Evolutionary conservation across 345 rosid genomes (phyloP).

Genomic region (Melaleuca alternifolia): DNA sequence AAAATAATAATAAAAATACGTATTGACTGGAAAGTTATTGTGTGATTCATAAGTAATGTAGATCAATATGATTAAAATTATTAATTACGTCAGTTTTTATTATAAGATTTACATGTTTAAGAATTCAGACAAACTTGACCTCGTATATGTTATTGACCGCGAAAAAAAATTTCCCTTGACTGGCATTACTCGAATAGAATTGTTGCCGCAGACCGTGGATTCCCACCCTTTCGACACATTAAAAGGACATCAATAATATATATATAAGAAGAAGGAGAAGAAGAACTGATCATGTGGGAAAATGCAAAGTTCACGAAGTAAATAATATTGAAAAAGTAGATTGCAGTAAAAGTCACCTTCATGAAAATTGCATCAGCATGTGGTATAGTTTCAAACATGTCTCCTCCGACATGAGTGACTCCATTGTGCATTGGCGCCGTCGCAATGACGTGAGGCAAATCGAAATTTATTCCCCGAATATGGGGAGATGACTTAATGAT

Average conservation of each 20-base stretch:
- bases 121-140: background rate
- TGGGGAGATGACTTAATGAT: conserved; percentile 3
- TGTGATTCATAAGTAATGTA: background rate
- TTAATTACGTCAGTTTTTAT: background rate
- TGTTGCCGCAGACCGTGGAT: background rate
- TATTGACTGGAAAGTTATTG: background rate
- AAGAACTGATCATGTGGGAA: background rate
- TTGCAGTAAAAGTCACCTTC: background rate
- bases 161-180: background rate
- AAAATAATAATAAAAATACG: too few species aligned
- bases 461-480: conserved; percentile 8
- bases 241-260: background rate
- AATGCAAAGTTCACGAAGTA: background rate
- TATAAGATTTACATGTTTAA: background rate
- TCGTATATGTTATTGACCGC: background rate
- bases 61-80: background rate
- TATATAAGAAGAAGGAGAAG: too few species aligned
- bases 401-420: conserved; percentile 8
- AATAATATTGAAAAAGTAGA: background rate
- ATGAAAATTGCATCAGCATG: conserved; percentile 7
- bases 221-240: background rate
- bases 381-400: conserved; percentile 14
- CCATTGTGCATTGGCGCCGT: background rate
- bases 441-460: conserved; percentile 12
- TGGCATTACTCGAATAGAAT: background rate